These are phyloP conservation scores for Phytophthora cactorum DNA, from an alignment of 352 stramenopile genomes.

Conservation along the genomic window DNA sequence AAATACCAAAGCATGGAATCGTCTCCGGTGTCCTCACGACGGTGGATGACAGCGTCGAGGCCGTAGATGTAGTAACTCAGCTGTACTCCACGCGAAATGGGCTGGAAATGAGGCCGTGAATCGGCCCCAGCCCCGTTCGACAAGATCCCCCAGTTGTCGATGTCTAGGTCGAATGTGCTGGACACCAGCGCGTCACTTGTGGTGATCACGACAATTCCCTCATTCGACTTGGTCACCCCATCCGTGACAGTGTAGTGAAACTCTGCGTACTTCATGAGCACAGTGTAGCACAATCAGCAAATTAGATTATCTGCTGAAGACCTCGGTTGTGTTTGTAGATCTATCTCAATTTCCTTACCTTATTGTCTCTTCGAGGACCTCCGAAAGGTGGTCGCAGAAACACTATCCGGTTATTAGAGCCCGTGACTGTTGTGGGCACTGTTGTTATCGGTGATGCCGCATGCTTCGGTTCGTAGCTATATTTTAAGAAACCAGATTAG, in stretches of 20 bases:
- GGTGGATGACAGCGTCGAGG: conserved; percentile 72
- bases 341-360: conserved; percentile 37
- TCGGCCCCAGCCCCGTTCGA: conserved; percentile 56
- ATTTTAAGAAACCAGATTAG: not conserved
- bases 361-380: conserved; percentile 58
- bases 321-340: too few species aligned
- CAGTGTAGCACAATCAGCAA: not conserved
- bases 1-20: conserved; percentile 92
- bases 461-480: conserved; percentile 85
- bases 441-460: conserved; percentile 58
- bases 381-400: conserved; percentile 79
- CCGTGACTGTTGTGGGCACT: conserved; percentile 70
- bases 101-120: conserved; percentile 47
- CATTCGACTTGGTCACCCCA: conserved; percentile 56
- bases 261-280: conserved; percentile 69
- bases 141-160: conserved; percentile 83
- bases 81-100: conserved; percentile 66
- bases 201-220: conserved; percentile 84
- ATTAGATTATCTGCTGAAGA: not conserved
- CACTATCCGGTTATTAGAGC: conserved; percentile 87
- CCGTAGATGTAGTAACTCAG: conserved; percentile 93
- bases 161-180: conserved; percentile 80
- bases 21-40: conserved; percentile 61
- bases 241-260: conserved; percentile 91
- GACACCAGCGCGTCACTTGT: conserved; percentile 73